Conservation (phyloP, 2,329 filamentous ascomycete species). For the Aureobasidium namibiae region DNA sequence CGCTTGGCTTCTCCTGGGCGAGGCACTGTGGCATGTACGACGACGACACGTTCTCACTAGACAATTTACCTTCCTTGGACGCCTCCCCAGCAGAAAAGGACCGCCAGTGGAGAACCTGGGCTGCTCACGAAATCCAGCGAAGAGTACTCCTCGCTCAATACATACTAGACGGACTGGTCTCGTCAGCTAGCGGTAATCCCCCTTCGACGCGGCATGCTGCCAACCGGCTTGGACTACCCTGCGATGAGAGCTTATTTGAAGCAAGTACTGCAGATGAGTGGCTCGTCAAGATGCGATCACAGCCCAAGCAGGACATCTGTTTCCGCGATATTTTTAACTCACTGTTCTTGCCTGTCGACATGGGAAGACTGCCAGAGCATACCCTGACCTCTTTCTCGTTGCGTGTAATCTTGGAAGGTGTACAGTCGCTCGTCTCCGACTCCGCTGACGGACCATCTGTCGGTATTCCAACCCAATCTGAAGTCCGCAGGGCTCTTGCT, state of each 20-base stretch:
- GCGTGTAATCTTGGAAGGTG: slow-evolving; percentile 36
- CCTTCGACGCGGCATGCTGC: slow-evolving; percentile 36
- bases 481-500: slow-evolving; percentile 32
- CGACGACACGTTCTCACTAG: slow-evolving; percentile 26
- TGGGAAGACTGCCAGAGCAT: slow-evolving; percentile 19
- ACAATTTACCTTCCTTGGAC: slow-evolving; percentile 28
- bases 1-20: slow-evolving; percentile 38
- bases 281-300: slow-evolving; percentile 28
- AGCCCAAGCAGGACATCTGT: slow-evolving; percentile 26
- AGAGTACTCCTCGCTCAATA: slow-evolving; percentile 38
- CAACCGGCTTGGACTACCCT: slow-evolving; percentile 34
- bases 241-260: slow-evolving; percentile 34
- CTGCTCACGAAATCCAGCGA: slow-evolving; percentile 37
- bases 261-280: slow-evolving; percentile 34
- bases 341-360: slow-evolving; percentile 24
- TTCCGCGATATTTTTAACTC: slow-evolving; percentile 35
- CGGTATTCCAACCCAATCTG: slow-evolving; percentile 32
- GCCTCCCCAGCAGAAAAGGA: slow-evolving; percentile 30
- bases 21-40: slow-evolving; percentile 38
- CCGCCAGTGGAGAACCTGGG: slow-evolving; percentile 35
- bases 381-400: slow-evolving; percentile 34
- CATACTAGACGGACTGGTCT: slow-evolving; percentile 37
- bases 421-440: slow-evolving; percentile 37
- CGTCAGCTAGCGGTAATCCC: slow-evolving; percentile 35
- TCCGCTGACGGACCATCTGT: slow-evolving; percentile 30